Evolutionary conservation across 331 rosid genomes (phyloP).

Genomic region (Quercus phellos): DNA sequence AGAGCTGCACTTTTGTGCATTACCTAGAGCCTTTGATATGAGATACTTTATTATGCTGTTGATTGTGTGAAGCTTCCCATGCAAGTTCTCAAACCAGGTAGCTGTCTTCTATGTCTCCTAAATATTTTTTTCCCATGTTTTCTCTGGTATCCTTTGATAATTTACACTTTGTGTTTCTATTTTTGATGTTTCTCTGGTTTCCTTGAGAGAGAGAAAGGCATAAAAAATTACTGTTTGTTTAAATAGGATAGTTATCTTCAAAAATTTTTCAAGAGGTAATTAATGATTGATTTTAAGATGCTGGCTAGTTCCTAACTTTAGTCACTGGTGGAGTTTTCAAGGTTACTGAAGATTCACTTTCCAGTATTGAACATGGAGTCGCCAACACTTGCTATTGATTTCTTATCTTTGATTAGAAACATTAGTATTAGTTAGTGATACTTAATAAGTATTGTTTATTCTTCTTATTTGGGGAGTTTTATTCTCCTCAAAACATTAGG

Average conservation of each 20-base stretch:
- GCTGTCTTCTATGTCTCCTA: too few species aligned
- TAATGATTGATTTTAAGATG: too few species aligned
- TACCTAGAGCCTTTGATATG: neutral
- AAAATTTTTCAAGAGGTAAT: neutral
- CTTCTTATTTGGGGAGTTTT: neutral
- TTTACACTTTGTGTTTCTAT: too few species aligned
- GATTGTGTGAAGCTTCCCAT: neutral
- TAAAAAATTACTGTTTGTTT: too few species aligned
- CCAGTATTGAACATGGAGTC: neutral
- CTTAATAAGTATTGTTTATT: neutral
- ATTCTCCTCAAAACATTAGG: neutral
- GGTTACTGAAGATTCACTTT: neutral
- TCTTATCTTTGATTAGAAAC: neutral
- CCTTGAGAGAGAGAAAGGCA: too few species aligned
- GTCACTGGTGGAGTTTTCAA: neutral
- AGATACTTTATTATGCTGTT: neutral
- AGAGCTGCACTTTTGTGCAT: neutral
- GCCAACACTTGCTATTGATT: neutral
- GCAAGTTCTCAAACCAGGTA: neutral
- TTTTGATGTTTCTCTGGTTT: too few species aligned
- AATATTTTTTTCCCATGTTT: too few species aligned
- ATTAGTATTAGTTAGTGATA: neutral
- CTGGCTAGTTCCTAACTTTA: too few species aligned
- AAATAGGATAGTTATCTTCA: neutral
- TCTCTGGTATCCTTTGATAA: too few species aligned